Conservation (phyloP, 208 protist species). For the Leishmania braziliensis region DNA sequence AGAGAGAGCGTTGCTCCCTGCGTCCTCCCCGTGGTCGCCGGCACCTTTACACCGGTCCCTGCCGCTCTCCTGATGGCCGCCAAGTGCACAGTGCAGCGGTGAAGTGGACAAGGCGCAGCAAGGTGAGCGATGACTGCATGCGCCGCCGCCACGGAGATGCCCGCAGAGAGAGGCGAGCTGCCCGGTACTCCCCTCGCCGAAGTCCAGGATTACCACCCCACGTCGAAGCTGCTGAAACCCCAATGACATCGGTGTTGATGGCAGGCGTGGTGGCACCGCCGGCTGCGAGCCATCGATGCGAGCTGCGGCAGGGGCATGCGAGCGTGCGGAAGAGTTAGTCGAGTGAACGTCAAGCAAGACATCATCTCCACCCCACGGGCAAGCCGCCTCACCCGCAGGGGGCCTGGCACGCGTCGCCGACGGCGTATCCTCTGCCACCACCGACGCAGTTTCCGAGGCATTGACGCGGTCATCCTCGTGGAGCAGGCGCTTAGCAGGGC, state of each 20-base stretch:
- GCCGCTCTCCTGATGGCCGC: neutral
- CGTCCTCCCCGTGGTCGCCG: neutral
- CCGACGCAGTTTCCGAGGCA: neutral
- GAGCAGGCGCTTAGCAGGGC: neutral
- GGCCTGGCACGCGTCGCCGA: neutral
- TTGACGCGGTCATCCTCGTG: neutral
- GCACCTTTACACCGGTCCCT: neutral
- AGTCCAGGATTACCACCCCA: constrained; percentile 76
- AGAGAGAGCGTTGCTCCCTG: too few species aligned
- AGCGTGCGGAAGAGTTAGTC: neutral
- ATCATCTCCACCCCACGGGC: neutral
- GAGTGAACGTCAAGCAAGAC: neutral
- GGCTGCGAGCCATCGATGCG: neutral
- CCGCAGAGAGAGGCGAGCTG: constrained; percentile 62
- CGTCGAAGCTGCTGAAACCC: constrained; percentile 24
- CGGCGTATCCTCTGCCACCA: neutral
- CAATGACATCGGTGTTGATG: neutral
- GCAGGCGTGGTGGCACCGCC: neutral
- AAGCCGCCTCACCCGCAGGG: neutral
- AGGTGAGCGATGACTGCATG: neutral
- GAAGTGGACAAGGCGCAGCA: neutral
- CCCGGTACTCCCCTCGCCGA: constrained; percentile 80
- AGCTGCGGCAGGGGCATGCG: neutral
- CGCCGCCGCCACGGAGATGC: constrained; percentile 17
- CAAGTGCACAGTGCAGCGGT: neutral